Conservation (phyloP, 2,329 filamentous ascomycete species). For the Botrytis paeoniae region DNA sequence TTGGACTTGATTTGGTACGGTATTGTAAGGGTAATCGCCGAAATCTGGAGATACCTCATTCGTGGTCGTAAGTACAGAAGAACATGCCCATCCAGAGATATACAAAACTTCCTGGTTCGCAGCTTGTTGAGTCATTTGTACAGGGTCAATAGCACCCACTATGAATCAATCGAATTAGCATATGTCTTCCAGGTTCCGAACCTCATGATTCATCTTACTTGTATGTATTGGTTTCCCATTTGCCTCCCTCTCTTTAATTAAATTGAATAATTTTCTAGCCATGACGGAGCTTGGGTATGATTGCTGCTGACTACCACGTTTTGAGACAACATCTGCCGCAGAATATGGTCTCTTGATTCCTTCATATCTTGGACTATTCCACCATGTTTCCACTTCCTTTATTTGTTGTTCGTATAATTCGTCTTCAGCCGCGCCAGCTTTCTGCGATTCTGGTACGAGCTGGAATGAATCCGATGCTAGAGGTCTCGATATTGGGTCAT, state of each 20-base stretch:
- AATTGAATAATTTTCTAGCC: conserved; percentile 90
- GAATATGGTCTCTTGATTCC: conserved; percentile 92
- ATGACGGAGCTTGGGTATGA: conserved; percentile 90
- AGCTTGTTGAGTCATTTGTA: conserved; percentile 99
- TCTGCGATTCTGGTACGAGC: conserved; percentile 72
- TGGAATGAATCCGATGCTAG: conserved; percentile 73
- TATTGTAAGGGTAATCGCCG: conserved; percentile 98
- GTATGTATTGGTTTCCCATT: conserved; percentile 90
- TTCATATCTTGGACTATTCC: conserved; percentile 77
- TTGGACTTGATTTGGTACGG: conserved; percentile 96
- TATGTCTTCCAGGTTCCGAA: neutral
- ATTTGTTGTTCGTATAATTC: conserved; percentile 80
- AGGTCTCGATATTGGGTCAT: conserved; percentile 32
- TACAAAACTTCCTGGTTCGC: conserved; percentile 95
- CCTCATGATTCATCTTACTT: conserved; percentile 53
- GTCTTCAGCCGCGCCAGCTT: conserved; percentile 79
- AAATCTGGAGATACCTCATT: conserved; percentile 98
- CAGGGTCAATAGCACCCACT: conserved; percentile 98
- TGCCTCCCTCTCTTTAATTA: conserved; percentile 73
- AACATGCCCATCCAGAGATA: conserved; percentile 96
- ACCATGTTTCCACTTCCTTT: conserved; percentile 85
- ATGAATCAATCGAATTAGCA: conserved; percentile 27
- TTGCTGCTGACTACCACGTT: conserved; percentile 83
- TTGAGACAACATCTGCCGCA: conserved; percentile 87
- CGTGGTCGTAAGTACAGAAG: conserved; percentile 84